Base-by-base conservation (phyloP, 768 basidiomycete genomes). In the Tulasnella sp. region DNA sequence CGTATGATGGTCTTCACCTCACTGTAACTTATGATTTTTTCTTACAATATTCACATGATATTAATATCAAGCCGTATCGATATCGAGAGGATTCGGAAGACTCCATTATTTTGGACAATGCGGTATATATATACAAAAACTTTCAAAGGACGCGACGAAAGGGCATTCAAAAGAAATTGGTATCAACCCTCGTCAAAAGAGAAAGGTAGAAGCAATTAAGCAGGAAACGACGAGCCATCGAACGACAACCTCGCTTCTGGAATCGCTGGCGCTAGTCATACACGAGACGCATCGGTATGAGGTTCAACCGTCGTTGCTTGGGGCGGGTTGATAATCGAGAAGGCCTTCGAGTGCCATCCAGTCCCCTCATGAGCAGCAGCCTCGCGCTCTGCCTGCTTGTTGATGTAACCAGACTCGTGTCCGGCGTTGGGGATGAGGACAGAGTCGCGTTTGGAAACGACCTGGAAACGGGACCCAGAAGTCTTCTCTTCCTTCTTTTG, bases 321-420 rank as follows among this genome's bases (percentile, higher is more conserved):
- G 45, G 27, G 3, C 1, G 47, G 56, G 29, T 58, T 58, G 41
- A 60, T 24, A 48, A 60, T 60, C 21, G 58, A 60, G 58, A 60
- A 60, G 75, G 75, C 78, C 51, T 77, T 70, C 47, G 78, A 80
- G 50, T 75, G 71, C 83, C 83, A 85, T n/a, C 72, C 75, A 51
- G 74, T 67, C 8, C 78, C 78, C 7, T 68, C 61, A 30, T 56
- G 29, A 4, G 75, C 78, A 19, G 75, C 71, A 38, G 78, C 77
- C 51, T 75, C 73, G 30, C 74, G 65, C 68, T 75, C 71, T 62
- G 72, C 73, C 7, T 72, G 68, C 56, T 83, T 80, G 65, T 83
- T 83, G 19, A 85, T 80, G 83, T 85, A 88, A 3, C 87, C 85
- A 7, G 79, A 71, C 7, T 86, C 82, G 60, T 85, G 79, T 0